phyloP scores from a whole-genome alignment of 2,329 filamentous ascomycete species.

The Fusarium torulosum region DNA sequence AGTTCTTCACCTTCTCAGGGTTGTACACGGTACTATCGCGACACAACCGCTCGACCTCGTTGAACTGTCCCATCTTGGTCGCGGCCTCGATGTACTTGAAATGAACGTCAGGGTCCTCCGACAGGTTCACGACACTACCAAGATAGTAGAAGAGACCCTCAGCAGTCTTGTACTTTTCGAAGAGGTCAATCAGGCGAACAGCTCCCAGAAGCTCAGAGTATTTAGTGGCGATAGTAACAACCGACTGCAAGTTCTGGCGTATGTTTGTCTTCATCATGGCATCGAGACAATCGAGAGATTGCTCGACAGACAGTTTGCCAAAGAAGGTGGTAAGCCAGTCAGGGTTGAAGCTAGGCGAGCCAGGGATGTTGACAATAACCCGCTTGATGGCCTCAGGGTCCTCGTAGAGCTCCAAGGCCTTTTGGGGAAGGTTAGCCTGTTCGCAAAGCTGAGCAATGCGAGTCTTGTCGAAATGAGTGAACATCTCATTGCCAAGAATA shows the following conservation, averaged over 20 bases:
- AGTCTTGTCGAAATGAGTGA: constrained; percentile 93
- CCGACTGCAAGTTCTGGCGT: constrained; percentile 93
- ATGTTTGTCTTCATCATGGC: constrained; percentile 98
- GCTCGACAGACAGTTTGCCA: constrained; percentile 92
- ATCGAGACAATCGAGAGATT: constrained; percentile 92
- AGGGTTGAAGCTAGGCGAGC: constrained; percentile 84
- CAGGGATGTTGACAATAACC: constrained; percentile 83
- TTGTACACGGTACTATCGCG: constrained; percentile 92
- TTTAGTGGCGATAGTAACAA: constrained; percentile 96
- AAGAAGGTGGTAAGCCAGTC: constrained; percentile 96
- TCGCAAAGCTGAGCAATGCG: constrained; percentile 93
- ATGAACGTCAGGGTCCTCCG: constrained; percentile 93
- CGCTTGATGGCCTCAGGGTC: constrained; percentile 92
- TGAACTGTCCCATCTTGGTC: constrained; percentile 91
- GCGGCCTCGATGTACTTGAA: constrained; percentile 99
- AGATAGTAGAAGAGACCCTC: constrained; percentile 99
- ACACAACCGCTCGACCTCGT: constrained; percentile 97
- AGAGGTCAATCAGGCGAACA: constrained; percentile 88
- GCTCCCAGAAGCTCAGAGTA: constrained; percentile 95
- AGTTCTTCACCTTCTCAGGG: constrained; percentile 98
- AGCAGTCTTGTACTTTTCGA: constrained; percentile 97
- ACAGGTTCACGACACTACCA: constrained; percentile 96
- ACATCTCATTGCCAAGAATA: constrained; percentile 98
- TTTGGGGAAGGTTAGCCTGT: constrained; percentile 86
- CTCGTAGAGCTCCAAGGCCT: constrained; percentile 94